Evolutionary conservation across 31 red algal genomes (phyloP).

Genomic region (Odonthalia washingtoniensis): DNA sequence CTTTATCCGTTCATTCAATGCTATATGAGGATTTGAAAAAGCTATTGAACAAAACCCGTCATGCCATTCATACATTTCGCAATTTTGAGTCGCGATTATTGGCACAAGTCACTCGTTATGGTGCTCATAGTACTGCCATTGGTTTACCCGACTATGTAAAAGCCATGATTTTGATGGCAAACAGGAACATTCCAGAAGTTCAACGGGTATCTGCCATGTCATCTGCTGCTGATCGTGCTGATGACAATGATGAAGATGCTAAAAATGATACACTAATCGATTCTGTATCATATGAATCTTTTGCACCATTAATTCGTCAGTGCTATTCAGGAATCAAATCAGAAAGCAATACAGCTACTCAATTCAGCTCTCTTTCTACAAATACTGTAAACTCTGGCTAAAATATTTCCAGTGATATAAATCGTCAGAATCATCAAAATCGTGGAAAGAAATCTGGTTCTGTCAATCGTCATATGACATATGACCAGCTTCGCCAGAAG

Average conservation of each 20-base stretch:
- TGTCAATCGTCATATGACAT: no score
- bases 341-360: no score
- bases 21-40: background rate
- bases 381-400: no score
- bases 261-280: background rate
- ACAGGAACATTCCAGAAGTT: background rate
- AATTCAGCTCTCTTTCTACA: no score
- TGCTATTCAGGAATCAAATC: no score
- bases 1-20: background rate
- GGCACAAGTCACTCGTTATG: background rate
- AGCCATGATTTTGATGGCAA: background rate
- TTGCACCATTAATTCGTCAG: background rate
- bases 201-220: background rate
- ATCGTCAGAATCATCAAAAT: no score
- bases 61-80: background rate
- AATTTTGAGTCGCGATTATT: constrained; percentile 22
- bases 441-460: no score
- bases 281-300: background rate
- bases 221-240: background rate
- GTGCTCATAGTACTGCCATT: background rate
- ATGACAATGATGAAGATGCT: background rate
- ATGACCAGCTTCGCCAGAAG: no score
- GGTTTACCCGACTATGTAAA: background rate
- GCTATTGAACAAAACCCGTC: background rate
- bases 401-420: no score